phyloP scores from a whole-genome alignment of 2,329 filamentous ascomycete genomes.

The Fusarium floridanum region DNA sequence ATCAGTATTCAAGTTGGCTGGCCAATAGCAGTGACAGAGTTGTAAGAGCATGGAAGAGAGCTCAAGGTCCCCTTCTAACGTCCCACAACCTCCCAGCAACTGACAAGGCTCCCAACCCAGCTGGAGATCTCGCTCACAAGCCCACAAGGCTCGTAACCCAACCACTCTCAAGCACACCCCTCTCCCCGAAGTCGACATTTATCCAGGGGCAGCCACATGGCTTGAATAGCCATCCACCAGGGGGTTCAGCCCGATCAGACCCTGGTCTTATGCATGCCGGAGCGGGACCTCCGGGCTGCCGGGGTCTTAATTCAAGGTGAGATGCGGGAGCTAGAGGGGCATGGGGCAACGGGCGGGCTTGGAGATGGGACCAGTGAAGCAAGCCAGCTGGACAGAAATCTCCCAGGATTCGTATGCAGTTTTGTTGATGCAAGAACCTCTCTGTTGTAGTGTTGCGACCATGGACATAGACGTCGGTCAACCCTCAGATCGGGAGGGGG shows the following conservation, averaged over 20 bases:
- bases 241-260: conserved; percentile 8
- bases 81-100: conserved; percentile 8
- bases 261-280: conserved; percentile 12
- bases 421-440: neutral
- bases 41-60: neutral
- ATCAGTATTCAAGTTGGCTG: neutral
- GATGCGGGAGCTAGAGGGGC: conserved; percentile 1
- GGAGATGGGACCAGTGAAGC: neutral
- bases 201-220: conserved; percentile 12
- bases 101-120: neutral
- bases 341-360: conserved; percentile 5
- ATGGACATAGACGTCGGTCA: conserved; percentile 19
- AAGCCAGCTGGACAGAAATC: neutral
- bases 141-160: conserved; percentile 22
- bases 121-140: conserved; percentile 7
- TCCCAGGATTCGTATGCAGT: neutral
- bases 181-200: neutral
- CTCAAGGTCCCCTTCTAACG: neutral
- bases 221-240: conserved; percentile 3
- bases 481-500: conserved; percentile 21
- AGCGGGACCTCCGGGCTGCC: conserved; percentile 13
- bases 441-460: neutral
- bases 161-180: conserved; percentile 13
- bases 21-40: conserved; percentile 11
- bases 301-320: conserved; percentile 15